Evolutionary conservation across 2,329 filamentous ascomycete genomes (phyloP), one percentile per base, ranked within the genome.

Genomic region (Lecanicillium sp.): DNA sequence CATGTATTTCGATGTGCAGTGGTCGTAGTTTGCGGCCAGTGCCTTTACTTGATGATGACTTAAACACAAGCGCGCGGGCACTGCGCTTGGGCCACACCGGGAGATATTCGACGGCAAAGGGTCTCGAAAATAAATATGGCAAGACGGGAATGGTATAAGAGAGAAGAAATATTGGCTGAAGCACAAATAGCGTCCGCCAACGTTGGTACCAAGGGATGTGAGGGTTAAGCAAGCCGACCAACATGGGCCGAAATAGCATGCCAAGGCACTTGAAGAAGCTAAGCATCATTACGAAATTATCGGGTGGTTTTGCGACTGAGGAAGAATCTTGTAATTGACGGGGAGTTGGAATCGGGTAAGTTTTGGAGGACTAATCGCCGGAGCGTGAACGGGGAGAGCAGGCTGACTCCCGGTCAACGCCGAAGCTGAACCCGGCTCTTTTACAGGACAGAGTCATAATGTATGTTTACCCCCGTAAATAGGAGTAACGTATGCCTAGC

Each of bases 1-100:
- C 56, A 41, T 71, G 66, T 25, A 66, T 56, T 38, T 67, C 57
- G 31, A 70, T 49, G 42, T 69, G 66, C 4, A 71, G 48, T 0
- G 66, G 67, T 16, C 61, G 51, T 8, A 54, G 51, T 25, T 48
- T 41, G 11, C 47, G 42, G 4, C 49, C 46, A 3, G 36, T 41
- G 1, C 45, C 43, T 5, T 38, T 40, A 2, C 42, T 42, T 2
- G 46, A 17, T 3, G 50, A 45, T 16, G 30, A 9, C n/a, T 55
- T 51, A 47, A 63, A 65, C 13, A 67, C 45, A 9, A 66, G 43
- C 3, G 53, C 52, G 3, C 60, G 56, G 3, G 60, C 35, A n/a
- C 47, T 46, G 6, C 49, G 46, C 2, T 42, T 46, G 0, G 45
- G 35, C 5, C 43, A 42, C 7, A 64, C 51, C 2, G 57, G 53